Evolutionary conservation across 2,329 filamentous ascomycete species (phyloP).

Genomic region (Fusarium buxicola): DNA sequence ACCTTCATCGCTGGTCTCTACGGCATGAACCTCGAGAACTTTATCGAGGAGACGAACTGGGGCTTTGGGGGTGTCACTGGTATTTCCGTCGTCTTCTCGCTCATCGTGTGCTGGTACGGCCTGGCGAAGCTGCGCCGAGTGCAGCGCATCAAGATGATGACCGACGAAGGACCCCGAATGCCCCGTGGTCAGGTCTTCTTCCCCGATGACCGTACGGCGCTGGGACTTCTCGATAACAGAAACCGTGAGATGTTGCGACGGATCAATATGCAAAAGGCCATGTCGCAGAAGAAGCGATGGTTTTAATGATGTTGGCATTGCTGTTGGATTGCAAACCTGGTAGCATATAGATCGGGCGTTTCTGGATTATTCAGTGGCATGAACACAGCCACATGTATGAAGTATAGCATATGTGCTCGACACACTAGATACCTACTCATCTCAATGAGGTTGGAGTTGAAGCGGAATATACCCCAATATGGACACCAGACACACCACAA

Average conservation of each 20-base stretch:
- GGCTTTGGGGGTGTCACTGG: constrained; percentile 84
- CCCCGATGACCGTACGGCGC: constrained; percentile 53
- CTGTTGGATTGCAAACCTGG: constrained; percentile 22
- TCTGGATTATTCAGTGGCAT: constrained; percentile 27
- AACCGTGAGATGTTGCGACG: constrained; percentile 66
- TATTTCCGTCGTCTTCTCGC: constrained; percentile 77
- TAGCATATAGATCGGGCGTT: constrained; percentile 26
- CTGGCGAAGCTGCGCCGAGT: constrained; percentile 85
- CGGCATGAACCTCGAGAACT: constrained; percentile 99
- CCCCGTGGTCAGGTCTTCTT: constrained; percentile 55
- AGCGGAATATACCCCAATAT: constrained; percentile 36
- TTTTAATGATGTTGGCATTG: constrained; percentile 17
- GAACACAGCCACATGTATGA: constrained; percentile 31
- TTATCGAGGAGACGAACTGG: constrained; percentile 92
- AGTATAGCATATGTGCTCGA: constrained; percentile 29
- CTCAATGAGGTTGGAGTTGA: constrained; percentile 43
- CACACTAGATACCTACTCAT: constrained; percentile 44
- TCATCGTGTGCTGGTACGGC: constrained; percentile 85
- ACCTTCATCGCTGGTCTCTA: constrained; percentile 99
- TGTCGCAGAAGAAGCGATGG: constrained; percentile 52
- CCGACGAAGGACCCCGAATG: constrained; percentile 55
- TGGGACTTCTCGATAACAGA: constrained; percentile 63
- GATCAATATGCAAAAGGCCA: constrained; percentile 62
- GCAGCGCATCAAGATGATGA: constrained; percentile 87
- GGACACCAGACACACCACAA: constrained; percentile 29